Conservation (phyloP, 2,329 filamentous ascomycete species). For the Beauveria sp. region DNA sequence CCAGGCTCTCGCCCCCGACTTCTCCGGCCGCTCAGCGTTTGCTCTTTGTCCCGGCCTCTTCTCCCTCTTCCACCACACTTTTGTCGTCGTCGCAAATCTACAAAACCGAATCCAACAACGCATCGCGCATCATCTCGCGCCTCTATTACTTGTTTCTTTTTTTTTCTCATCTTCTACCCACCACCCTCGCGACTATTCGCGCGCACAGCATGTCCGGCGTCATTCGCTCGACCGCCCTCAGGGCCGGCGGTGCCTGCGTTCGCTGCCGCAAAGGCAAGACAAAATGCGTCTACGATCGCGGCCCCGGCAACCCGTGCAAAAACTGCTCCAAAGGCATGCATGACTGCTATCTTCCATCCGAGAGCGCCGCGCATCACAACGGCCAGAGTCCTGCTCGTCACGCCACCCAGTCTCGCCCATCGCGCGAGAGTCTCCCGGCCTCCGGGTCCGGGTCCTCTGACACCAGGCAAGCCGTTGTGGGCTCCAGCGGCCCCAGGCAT, state of each 20-base stretch:
- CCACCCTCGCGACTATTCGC: background rate
- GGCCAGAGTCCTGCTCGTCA: constrained; percentile 49
- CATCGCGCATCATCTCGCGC: background rate
- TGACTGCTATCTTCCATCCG: constrained; percentile 54
- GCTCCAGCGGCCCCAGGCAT: constrained; percentile 39
- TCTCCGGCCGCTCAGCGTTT: constrained; percentile 7
- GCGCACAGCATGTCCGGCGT: constrained; percentile 35
- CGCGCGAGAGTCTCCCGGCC: constrained; percentile 47
- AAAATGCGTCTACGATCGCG: constrained; percentile 57
- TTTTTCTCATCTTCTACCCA: background rate
- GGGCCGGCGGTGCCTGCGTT: constrained; percentile 54
- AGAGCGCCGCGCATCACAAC: constrained; percentile 52
- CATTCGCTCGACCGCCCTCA: constrained; percentile 51
- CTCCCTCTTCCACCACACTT: background rate
- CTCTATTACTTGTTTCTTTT: background rate
- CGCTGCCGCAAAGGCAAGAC: constrained; percentile 59
- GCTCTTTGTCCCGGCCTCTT: background rate
- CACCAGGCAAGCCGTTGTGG: constrained; percentile 34
- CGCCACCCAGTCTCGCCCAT: constrained; percentile 38
- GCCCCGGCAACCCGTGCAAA: constrained; percentile 54
- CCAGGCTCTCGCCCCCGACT: background rate
- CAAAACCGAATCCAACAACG: background rate
- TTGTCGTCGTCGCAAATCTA: background rate
- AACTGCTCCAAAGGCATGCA: constrained; percentile 59
- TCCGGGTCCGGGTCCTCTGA: constrained; percentile 41